A percentile compares a stretch with the other conserved stretches of the same genome.
phyloP scores from a whole-genome alignment of 805 yeast genomes.

The Teunomyces tritomae region DNA sequence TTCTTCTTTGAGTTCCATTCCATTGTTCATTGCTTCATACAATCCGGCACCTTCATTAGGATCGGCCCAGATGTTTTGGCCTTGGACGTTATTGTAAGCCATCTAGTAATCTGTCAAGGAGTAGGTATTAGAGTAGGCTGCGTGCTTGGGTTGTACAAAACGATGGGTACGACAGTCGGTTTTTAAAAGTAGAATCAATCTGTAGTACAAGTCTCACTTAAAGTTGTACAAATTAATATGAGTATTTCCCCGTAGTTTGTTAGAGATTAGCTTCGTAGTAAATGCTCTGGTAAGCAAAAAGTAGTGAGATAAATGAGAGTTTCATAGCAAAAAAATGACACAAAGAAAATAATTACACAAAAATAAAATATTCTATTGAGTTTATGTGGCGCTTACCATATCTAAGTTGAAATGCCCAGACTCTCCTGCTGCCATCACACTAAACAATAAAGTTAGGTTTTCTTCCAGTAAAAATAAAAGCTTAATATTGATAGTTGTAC shows the following conservation, averaged over 20 bases:
- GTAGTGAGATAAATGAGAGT: background rate
- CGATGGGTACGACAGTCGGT: too few relatives aligned
- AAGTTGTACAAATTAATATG: too few relatives aligned
- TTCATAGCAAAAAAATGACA: background rate
- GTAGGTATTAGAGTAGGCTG: background rate
- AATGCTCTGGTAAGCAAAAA: too few relatives aligned
- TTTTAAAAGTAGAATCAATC: too few relatives aligned
- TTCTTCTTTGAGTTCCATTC: conserved; percentile 5
- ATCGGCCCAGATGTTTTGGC: background rate
- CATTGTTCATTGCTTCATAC: background rate
- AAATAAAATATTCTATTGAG: background rate
- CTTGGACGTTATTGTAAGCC: background rate
- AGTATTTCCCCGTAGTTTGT: too few relatives aligned
- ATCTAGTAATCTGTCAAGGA: background rate
- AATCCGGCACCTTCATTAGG: background rate
- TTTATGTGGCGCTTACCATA: background rate
- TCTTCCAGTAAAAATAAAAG: too few relatives aligned
- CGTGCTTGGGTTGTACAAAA: too few relatives aligned
- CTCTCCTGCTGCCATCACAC: background rate
- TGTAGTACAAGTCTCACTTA: too few relatives aligned
- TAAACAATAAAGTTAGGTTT: too few relatives aligned
- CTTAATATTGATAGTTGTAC: too few relatives aligned
- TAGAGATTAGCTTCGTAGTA: too few relatives aligned
- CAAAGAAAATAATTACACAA: background rate
- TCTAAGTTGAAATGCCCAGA: background rate